Evolutionary conservation across 345 rosid species (phyloP).

Genomic region (Populus nigra): DNA sequence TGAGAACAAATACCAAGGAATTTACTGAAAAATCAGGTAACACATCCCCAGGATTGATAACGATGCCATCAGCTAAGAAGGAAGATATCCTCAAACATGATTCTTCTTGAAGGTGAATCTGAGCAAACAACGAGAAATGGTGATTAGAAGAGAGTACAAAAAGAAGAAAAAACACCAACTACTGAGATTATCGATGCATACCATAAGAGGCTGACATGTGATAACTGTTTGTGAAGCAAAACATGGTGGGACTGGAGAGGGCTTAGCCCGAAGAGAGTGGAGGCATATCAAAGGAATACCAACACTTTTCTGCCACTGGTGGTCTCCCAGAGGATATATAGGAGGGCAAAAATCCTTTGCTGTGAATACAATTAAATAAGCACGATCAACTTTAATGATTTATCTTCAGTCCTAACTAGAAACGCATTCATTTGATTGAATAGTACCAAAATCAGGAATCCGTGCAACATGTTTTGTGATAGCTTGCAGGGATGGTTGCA

Average conservation of each 20-base stretch:
- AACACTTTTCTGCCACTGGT: conserved; percentile 57
- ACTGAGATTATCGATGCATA: conserved; percentile 30
- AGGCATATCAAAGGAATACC: conserved; percentile 77
- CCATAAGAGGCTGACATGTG: conserved; percentile 91
- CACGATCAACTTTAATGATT: neutral
- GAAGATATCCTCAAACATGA: conserved; percentile 92
- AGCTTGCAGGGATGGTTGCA: conserved; percentile 83
- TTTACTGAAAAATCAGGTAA: conserved; percentile 76
- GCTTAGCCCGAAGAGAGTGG: conserved; percentile 85
- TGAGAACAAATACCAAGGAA: conserved; percentile 57
- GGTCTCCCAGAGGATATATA: conserved; percentile 79
- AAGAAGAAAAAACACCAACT: conserved; percentile 1
- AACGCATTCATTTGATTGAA: neutral
- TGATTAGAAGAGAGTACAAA: conserved; percentile 1
- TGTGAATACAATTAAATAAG: conserved; percentile 32
- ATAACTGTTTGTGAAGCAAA: conserved; percentile 83
- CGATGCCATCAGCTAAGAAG: conserved; percentile 92
- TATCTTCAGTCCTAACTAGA: neutral
- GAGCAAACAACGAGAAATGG: conserved; percentile 24
- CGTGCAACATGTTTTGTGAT: conserved; percentile 40
- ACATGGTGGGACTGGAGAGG: conserved; percentile 79
- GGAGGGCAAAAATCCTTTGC: conserved; percentile 80
- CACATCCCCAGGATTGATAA: conserved; percentile 74
- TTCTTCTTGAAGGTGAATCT: conserved; percentile 97
- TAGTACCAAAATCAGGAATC: conserved; percentile 79